Base-by-base conservation (phyloP, 1,139 yeast genomes). In the Kodamaea ohmeri region DNA sequence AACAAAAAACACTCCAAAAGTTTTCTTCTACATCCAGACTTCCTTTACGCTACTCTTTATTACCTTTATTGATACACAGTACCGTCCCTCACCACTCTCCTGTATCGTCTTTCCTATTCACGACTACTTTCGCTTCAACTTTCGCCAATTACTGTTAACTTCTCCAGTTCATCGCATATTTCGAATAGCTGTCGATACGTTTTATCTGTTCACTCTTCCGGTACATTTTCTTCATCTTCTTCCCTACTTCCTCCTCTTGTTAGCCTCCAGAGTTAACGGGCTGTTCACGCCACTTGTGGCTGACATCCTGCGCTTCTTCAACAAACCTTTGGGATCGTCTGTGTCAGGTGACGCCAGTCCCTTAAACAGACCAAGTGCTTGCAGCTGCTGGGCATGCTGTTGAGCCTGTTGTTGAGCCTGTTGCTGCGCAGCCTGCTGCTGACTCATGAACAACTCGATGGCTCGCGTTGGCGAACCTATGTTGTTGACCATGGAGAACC, bases 401-500 rank as follows among this genome's bases (percentile, higher is more conserved):
- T 25, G 42, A 25, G 35, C 52, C 25, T 41, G 46, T 34, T 42
- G 45, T 31, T 30, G 45, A 13, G 36, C 42, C 26, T 37, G 54
- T 25, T 41, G 48, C 34, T 42, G 46, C 38, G 33, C 46, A 30
- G 42, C 45, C 25, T 40, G 42, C 17, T 45, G 42, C 27, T 46
- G 43, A 7, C 53, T 49, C 56, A 65, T 53, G 48, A 78, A 76
- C 17, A 72, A 56, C 39, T 80, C 85, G 43, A 84, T 60, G 0
- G 88, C 78, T 37, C 71, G 70, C 24, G 78, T 50, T 0, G 90
- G 90, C 11, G 87, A 80, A 5, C 46, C 51, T 15, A 67, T 62
- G 22, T 67, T 63, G 40, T 64, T 67, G 15, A 59, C 53, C 36
- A 70, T 55, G 17, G 83, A 71, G 49, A 74, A 81, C 20, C 71